phyloP scores from a whole-genome alignment of 768 basidiomycete genomes.

The Trametes cinnabarina region DNA sequence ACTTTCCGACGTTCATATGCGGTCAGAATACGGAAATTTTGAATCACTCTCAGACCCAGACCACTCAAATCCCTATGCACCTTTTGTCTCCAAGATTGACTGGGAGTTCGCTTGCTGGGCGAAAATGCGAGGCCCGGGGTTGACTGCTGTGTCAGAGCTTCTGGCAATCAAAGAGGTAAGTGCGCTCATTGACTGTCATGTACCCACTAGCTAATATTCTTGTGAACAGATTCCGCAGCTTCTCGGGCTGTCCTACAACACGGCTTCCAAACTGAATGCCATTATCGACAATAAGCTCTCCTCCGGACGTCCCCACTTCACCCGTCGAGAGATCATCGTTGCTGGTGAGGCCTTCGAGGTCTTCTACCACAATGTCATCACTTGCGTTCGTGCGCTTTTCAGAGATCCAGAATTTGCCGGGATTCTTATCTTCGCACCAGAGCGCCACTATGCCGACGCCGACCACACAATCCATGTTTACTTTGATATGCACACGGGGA shows the following conservation, averaged over 20 bases:
- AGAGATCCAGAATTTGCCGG: conserved; percentile 33
- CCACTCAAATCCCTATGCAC: conserved; percentile 26
- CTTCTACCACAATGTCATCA: conserved; percentile 35
- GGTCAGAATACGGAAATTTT: too few relatives aligned
- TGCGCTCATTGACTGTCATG: too few relatives aligned
- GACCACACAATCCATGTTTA: conserved; percentile 30
- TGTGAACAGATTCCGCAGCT: conserved; percentile 15
- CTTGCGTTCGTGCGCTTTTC: conserved; percentile 36
- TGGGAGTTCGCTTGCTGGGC: conserved; percentile 44
- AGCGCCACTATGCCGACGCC: conserved; percentile 36
- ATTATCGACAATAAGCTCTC: conserved; percentile 35
- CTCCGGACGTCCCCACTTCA: conserved; percentile 26
- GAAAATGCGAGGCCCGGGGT: conserved; percentile 35
- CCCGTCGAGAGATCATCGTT: conserved; percentile 27
- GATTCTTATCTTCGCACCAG: conserved; percentile 35
- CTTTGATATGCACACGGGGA: conserved; percentile 45
- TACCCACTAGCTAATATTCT: background rate
- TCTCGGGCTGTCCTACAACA: conserved; percentile 36
- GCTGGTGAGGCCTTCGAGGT: conserved; percentile 33
- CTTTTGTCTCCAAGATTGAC: conserved; percentile 36
- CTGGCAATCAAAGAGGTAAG: conserved; percentile 39
- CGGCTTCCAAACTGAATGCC: conserved; percentile 31
- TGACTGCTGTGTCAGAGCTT: conserved; percentile 39
- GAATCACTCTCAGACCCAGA: too few relatives aligned
- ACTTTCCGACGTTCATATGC: too few relatives aligned